Evolutionary conservation across 164 flowering plant species (phyloP).

Genomic region (Tinospora cordifolia): DNA sequence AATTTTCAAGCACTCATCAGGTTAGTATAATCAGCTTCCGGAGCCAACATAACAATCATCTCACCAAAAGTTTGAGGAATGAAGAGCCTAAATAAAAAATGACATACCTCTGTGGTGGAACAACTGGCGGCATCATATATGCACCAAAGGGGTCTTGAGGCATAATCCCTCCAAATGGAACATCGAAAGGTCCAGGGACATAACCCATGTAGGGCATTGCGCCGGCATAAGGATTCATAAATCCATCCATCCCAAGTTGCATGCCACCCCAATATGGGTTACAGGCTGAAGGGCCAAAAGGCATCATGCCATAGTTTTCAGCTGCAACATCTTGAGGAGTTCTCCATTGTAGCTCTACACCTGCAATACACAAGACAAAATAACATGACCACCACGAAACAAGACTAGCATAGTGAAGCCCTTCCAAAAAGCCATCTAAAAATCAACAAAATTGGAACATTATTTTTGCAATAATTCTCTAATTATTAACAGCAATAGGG

Average conservation of each 20-base stretch:
- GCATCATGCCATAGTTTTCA: constrained; percentile 59
- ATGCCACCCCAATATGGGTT: constrained; percentile 70
- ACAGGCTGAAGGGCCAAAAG: constrained; percentile 46
- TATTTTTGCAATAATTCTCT: background rate
- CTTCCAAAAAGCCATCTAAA: background rate
- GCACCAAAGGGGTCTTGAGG: constrained; percentile 71
- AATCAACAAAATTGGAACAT: background rate
- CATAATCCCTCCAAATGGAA: constrained; percentile 47
- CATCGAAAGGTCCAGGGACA: constrained; percentile 48
- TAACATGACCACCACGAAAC: background rate
- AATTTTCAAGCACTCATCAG: background rate
- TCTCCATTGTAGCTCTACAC: constrained; percentile 65
- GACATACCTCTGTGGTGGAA: constrained; percentile 52
- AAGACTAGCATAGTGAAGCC: background rate
- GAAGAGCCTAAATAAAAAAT: background rate
- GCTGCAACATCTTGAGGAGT: constrained; percentile 50
- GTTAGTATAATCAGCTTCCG: background rate
- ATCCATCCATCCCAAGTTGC: constrained; percentile 69
- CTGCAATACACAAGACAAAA: constrained; percentile 17
- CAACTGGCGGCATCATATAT: constrained; percentile 54
- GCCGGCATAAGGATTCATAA: constrained; percentile 43
- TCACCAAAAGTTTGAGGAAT: background rate
- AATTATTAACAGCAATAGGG: background rate
- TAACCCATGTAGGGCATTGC: constrained; percentile 65
- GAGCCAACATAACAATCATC: background rate